Evolutionary conservation across 2,329 filamentous ascomycete genomes (phyloP), one percentile per base, ranked within the genome.

Genomic region (Samsoniella hepiali): DNA sequence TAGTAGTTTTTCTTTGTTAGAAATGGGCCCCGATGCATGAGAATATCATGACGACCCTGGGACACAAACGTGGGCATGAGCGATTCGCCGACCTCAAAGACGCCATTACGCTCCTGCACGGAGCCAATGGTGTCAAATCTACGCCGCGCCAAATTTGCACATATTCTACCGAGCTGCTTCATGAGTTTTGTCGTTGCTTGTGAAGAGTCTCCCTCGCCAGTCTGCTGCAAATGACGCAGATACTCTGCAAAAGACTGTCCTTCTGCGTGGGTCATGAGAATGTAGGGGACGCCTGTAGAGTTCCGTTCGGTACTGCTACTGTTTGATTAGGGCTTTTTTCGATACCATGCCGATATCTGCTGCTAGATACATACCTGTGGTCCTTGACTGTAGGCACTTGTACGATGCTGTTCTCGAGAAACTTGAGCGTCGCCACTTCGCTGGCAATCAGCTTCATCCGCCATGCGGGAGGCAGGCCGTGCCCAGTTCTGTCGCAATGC

Each of bases 341-440:
- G 22, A 34, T 7, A 17, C 7, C 31, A 47, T 15, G 5, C 4
- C 7, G 3, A 32, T 29, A 9, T 55, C 34, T 9, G 11, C 44
- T 9, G 22, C 8, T 10, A 5, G 3, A 11, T 11, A 11, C 38
- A 31, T 44, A 58, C 55, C 42, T 47, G 3, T 58, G 42, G 42
- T 45, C 40, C 13, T 47, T 32, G 5, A 47, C 40, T 27, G 15
- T 15, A 15, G 55, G 55, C 9, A 58, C 55, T 1, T 40, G 55
- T 34, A 58, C 22, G 17, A 4, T 36, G 42, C 40, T 58, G 17
- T 58, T 31, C 9, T 27, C 40, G n/a, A 47, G 55, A 36, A 45
- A 34, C 31, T 47, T 45, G 55, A 58, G 55, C 17, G 55, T 58
- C 11, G 55, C 40, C 29, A 58, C 55, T 27, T 58, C 42, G 42